Conservation (phyloP, 1,284 basidiomycete genomes). For the Sporisorium reilianum region DNA sequence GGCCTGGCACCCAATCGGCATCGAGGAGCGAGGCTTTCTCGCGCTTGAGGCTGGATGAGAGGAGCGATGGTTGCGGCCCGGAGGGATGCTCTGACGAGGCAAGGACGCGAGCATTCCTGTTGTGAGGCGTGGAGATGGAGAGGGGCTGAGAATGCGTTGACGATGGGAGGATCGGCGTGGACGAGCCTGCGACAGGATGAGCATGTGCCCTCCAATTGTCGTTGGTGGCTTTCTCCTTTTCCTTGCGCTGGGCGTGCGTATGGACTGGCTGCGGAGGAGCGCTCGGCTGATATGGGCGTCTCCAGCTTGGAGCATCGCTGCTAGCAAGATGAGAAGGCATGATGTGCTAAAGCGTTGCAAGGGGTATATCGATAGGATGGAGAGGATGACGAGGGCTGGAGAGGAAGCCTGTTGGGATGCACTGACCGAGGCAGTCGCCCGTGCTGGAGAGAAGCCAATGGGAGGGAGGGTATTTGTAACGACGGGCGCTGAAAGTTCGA, state of each 20-base stretch:
- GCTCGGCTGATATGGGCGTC: slow-evolving; percentile 15
- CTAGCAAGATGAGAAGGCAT: slow-evolving; percentile 25
- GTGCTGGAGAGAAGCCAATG: neutral
- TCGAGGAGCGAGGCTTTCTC: slow-evolving; percentile 14
- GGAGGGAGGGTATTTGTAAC: too few relatives aligned
- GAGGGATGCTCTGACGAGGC: neutral
- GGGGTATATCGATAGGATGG: neutral
- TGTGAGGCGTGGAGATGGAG: slow-evolving; percentile 13
- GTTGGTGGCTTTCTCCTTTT: slow-evolving; percentile 16
- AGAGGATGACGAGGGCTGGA: neutral
- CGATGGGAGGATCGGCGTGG: neutral
- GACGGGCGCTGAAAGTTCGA: neutral
- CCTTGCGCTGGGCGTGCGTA: slow-evolving; percentile 12
- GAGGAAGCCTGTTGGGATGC: neutral
- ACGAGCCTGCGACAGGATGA: slow-evolving; percentile 23
- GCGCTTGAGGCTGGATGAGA: slow-evolving; percentile 37
- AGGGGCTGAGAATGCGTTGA: slow-evolving; percentile 21
- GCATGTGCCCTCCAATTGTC: slow-evolving; percentile 45
- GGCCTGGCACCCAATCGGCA: slow-evolving; percentile 26
- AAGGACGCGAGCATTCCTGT: neutral
- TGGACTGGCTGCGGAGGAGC: slow-evolving; percentile 22
- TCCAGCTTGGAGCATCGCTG: slow-evolving; percentile 40
- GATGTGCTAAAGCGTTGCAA: neutral
- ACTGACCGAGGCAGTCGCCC: neutral
- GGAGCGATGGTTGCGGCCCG: slow-evolving; percentile 16